Conservation (phyloP, 202 grass and related monocot species). For the Musa balbisiana region DNA sequence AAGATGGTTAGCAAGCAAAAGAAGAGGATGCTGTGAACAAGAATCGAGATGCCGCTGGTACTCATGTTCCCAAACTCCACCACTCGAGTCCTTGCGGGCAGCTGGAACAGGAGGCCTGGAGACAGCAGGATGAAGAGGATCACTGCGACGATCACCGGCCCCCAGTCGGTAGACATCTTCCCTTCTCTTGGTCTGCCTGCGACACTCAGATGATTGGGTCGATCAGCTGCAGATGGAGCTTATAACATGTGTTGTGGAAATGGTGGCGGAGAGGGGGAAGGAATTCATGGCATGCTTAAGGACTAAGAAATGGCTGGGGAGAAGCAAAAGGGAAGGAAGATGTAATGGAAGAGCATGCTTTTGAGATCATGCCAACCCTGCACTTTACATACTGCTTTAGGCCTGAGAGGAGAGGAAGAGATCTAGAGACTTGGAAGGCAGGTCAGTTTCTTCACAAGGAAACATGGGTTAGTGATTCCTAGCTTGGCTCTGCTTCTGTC, state of each 20-base stretch:
- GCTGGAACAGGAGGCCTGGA: conserved; percentile 83
- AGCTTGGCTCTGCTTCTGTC: background rate
- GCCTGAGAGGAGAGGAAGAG: background rate
- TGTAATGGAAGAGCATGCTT: background rate
- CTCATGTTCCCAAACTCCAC: conserved; percentile 93
- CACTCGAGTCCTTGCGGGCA: conserved; percentile 57
- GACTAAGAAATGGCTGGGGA: conserved; percentile 39
- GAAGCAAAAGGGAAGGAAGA: background rate
- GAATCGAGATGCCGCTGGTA: conserved; percentile 78
- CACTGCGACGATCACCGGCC: conserved; percentile 68
- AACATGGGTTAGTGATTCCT: background rate
- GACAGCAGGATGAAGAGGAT: conserved; percentile 78
- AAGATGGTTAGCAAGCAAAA: conserved; percentile 83
- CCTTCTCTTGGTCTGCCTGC: conserved; percentile 14
- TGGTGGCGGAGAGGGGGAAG: conserved; percentile 32
- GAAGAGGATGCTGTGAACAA: conserved; percentile 88
- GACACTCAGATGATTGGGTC: background rate
- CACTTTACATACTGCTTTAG: background rate
- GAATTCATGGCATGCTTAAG: conserved; percentile 70
- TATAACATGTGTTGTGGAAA: background rate
- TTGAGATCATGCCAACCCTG: background rate
- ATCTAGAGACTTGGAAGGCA: background rate
- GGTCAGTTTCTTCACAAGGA: too few species aligned
- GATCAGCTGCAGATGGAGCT: background rate
- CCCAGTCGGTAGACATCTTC: conserved; percentile 66